Conservation (phyloP, 2,329 filamentous ascomycete species). For the Mycogone perniciosa region DNA sequence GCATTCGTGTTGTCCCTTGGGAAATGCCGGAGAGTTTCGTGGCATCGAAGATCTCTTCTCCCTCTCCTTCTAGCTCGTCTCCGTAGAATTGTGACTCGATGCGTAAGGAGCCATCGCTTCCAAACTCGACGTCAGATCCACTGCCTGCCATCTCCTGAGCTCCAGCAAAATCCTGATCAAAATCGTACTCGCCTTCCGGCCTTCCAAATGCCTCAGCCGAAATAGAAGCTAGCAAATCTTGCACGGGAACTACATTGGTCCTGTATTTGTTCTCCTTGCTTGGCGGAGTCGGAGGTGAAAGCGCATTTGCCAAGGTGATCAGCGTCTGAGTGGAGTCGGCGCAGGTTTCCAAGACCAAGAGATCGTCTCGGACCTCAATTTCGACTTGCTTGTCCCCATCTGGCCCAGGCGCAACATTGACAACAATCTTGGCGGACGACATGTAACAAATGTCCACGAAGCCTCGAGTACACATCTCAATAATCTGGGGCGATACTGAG, state of each 20-base stretch:
- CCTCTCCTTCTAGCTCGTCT: constrained; percentile 35
- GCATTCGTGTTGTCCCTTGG: constrained; percentile 23
- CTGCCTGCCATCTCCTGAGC: constrained; percentile 43
- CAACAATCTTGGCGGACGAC: constrained; percentile 66
- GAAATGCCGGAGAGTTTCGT: constrained; percentile 30
- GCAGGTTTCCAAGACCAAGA: constrained; percentile 88
- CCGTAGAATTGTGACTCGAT: constrained; percentile 44
- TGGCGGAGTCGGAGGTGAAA: constrained; percentile 77
- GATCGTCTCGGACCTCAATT: constrained; percentile 75
- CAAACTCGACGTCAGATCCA: constrained; percentile 25
- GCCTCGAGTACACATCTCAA: constrained; percentile 56
- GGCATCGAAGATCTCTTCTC: constrained; percentile 44
- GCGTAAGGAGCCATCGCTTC: constrained; percentile 31
- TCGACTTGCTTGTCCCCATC: constrained; percentile 63
- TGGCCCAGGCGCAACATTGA: constrained; percentile 50
- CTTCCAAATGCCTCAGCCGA: constrained; percentile 74
- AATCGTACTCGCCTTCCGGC: constrained; percentile 55
- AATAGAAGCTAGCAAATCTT: constrained; percentile 86
- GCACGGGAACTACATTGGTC: constrained; percentile 76
- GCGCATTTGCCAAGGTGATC: constrained; percentile 67
- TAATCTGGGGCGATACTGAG: constrained; percentile 44
- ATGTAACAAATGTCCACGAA: constrained; percentile 85
- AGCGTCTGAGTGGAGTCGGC: constrained; percentile 95
- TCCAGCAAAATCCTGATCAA: constrained; percentile 56
- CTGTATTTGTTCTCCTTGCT: constrained; percentile 79